Percentiles rank a stretch among this genome's conserved stretches.
Evolutionary conservation across 2,329 filamentous ascomycete species (phyloP).

Genomic region (Chaetomiaceae sp.): DNA sequence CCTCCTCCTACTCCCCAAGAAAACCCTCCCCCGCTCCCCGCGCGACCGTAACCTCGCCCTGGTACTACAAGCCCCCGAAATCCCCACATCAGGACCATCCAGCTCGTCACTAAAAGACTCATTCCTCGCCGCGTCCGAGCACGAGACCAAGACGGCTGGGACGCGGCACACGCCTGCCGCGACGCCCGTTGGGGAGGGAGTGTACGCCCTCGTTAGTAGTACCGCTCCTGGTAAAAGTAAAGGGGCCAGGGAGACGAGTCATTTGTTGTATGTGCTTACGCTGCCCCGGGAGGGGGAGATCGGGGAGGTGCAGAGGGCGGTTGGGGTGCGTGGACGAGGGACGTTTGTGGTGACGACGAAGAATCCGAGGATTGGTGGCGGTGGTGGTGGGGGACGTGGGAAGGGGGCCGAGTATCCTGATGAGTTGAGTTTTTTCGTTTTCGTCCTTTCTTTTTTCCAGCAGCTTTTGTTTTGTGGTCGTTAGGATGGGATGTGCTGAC

Average conservation of each 20-base stretch:
- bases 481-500: too few species aligned
- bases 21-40: conserved; percentile 65
- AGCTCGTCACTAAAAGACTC: conserved; percentile 67
- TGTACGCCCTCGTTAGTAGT: conserved; percentile 77
- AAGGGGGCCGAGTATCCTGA: conserved; percentile 65
- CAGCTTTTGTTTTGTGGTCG: too few species aligned
- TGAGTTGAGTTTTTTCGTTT: conserved; percentile 45
- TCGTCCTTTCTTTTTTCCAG: too few species aligned
- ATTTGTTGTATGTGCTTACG: conserved; percentile 76
- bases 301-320: conserved; percentile 67
- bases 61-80: conserved; percentile 74
- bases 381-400: conserved; percentile 56
- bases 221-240: too few species aligned
- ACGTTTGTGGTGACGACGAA: conserved; percentile 76
- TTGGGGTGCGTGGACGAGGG: conserved; percentile 66
- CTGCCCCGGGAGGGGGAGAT: conserved; percentile 55
- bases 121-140: conserved; percentile 63
- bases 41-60: conserved; percentile 74
- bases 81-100: too few species aligned
- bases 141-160: conserved; percentile 71
- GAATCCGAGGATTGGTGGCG: conserved; percentile 68
- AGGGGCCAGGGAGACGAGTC: conserved; percentile 64
- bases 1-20: conserved; percentile 77
- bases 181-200: conserved; percentile 74
- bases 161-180: conserved; percentile 64